A percentile compares a stretch with the other conserved stretches of the same genome.
Evolutionary conservation across 2,329 filamentous ascomycete species (phyloP).

Genomic region (Fonsecaea monophora): DNA sequence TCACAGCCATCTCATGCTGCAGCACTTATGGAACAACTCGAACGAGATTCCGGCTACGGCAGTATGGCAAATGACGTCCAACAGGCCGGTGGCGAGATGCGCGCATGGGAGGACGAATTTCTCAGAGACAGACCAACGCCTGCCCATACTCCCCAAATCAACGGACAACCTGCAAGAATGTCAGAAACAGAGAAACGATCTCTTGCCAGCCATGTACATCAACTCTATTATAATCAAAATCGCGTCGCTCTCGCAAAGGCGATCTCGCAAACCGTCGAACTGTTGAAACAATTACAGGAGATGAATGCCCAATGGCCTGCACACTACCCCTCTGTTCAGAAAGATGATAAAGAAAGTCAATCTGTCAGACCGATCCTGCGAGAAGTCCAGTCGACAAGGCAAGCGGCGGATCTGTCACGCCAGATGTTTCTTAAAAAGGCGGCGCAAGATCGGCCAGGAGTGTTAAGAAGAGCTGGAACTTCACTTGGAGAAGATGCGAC

Average conservation of each 20-base stretch:
- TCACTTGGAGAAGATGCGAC: conserved; percentile 63
- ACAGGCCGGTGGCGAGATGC: conserved; percentile 50
- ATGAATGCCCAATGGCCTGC: conserved; percentile 94
- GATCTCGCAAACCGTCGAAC: conserved; percentile 84
- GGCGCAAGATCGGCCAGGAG: conserved; percentile 53
- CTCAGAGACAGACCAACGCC: conserved; percentile 65
- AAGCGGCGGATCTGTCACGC: conserved; percentile 44
- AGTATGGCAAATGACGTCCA: conserved; percentile 72
- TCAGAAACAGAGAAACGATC: conserved; percentile 69
- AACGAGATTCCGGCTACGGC: conserved; percentile 90
- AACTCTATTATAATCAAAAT: conserved; percentile 82
- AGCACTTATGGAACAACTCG: conserved; percentile 79
- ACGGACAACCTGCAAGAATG: conserved; percentile 56
- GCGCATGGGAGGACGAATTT: conserved; percentile 62
- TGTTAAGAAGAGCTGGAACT: conserved; percentile 74
- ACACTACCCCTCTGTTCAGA: conserved; percentile 86
- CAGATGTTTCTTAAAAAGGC: conserved; percentile 39
- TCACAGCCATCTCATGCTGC: conserved; percentile 81
- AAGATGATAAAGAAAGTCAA: conserved; percentile 54
- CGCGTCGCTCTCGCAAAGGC: conserved; percentile 83
- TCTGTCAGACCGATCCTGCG: conserved; percentile 46
- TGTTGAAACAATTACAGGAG: conserved; percentile 80
- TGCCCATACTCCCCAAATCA: conserved; percentile 59
- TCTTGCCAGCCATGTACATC: conserved; percentile 84
- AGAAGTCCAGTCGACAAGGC: conserved; percentile 47